A percentile compares a stretch with the other conserved stretches of the same genome.
Evolutionary conservation across 2,329 filamentous ascomycete genomes (phyloP).

Genomic region (Sporothrix dimorphospora): DNA sequence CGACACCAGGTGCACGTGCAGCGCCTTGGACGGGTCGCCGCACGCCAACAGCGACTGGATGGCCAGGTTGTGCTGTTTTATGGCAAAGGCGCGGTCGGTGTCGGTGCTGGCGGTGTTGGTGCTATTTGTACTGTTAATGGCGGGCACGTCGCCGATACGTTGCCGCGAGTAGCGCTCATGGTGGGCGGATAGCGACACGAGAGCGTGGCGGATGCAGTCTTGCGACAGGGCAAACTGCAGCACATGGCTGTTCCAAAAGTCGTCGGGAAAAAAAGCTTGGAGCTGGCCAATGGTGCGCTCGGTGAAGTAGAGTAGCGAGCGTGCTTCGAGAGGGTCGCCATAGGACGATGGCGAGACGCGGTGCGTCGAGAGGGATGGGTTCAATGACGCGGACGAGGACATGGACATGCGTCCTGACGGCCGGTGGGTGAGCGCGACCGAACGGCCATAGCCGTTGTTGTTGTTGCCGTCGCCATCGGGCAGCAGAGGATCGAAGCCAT

Average conservation of each 20-base stretch:
- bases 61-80: constrained; percentile 28
- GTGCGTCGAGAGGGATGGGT: constrained; percentile 4
- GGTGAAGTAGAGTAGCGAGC: constrained; percentile 29
- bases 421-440: background rate
- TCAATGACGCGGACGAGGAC: background rate
- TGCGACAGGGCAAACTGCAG: constrained; percentile 30
- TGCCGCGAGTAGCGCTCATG: constrained; percentile 25
- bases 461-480: background rate
- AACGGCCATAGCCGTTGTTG: background rate
- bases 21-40: constrained; percentile 7
- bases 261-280: constrained; percentile 31
- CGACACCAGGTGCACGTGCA: constrained; percentile 28
- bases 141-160: background rate
- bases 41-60: constrained; percentile 21
- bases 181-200: constrained; percentile 30
- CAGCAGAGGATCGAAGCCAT: constrained; percentile 21
- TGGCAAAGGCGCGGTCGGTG: constrained; percentile 14
- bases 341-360: constrained; percentile 8
- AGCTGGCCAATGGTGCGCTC: constrained; percentile 29
- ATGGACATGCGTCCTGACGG: constrained; percentile 7
- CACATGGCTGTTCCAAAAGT: constrained; percentile 31
- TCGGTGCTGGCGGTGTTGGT: background rate
- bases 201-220: constrained; percentile 29
- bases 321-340: constrained; percentile 27
- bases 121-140: background rate